These are phyloP conservation scores for Botryosphaeria dothidea DNA, from an alignment of 2,329 filamentous ascomycete species.

Conservation along the genomic window DNA sequence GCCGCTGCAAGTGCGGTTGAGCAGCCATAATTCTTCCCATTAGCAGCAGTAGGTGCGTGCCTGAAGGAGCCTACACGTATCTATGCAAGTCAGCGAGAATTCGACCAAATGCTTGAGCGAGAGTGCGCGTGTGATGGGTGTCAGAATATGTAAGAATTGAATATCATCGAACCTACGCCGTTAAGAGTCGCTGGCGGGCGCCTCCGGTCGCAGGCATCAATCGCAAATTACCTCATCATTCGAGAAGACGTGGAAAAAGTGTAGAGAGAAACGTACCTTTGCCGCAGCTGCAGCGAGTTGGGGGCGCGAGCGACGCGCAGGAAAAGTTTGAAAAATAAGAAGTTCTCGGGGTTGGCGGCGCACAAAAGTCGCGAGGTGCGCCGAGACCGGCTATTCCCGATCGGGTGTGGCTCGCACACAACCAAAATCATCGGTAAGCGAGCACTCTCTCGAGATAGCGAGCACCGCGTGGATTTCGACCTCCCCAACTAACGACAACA, in stretches of 20 bases:
- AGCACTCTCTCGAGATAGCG: constrained; percentile 9
- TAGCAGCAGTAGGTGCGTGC: neutral
- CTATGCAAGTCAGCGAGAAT: constrained; percentile 13
- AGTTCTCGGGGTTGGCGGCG: neutral
- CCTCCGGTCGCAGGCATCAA: constrained; percentile 82
- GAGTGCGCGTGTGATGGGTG: constrained; percentile 26
- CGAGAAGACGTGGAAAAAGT: constrained; percentile 24
- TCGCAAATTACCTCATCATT: constrained; percentile 99
- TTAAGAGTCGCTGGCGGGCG: constrained; percentile 90
- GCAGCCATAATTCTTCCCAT: neutral
- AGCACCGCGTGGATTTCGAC: constrained; percentile 18
- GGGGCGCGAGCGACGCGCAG: neutral
- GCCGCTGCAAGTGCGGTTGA: neutral
- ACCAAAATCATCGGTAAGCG: constrained; percentile 19
- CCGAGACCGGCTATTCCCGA: neutral
- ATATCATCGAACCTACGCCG: constrained; percentile 77
- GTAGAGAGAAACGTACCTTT: constrained; percentile 1
- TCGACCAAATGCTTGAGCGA: neutral
- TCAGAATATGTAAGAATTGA: constrained; percentile 99
- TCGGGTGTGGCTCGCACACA: constrained; percentile 11
- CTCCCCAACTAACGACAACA: constrained; percentile 22
- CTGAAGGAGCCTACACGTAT: neutral
- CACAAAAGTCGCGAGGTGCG: constrained; percentile 12
- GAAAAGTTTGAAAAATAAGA: neutral
- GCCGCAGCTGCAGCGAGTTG: neutral